These are phyloP conservation scores for Penicillium vulpinum DNA, from an alignment of 2,329 filamentous ascomycete species.

Conservation along the genomic window DNA sequence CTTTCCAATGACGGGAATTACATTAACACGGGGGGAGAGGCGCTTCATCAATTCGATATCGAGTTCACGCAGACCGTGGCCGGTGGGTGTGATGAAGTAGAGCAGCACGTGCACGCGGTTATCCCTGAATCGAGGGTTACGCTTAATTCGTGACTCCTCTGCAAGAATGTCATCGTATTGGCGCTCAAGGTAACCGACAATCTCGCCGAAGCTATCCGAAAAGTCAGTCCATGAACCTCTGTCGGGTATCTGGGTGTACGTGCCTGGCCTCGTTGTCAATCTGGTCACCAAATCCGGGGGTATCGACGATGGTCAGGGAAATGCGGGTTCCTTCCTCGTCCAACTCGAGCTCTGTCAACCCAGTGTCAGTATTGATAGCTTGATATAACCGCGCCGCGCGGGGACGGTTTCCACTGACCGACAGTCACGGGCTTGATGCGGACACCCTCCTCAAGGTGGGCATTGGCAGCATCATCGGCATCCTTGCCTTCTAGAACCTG, in stretches of 20 bases:
- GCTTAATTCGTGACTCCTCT: conserved; percentile 99
- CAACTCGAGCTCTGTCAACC: conserved; percentile 74
- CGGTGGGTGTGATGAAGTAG: conserved; percentile 99
- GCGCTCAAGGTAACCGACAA: conserved; percentile 96
- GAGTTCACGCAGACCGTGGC: conserved; percentile 95
- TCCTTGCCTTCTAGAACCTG: conserved; percentile 89
- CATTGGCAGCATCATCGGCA: conserved; percentile 81
- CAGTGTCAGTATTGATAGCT: conserved; percentile 32
- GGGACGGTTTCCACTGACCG: conserved; percentile 59
- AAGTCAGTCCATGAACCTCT: conserved; percentile 24
- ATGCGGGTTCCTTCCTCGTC: conserved; percentile 98
- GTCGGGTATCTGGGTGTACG: conserved; percentile 25
- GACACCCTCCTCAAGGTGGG: conserved; percentile 93
- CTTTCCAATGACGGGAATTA: conserved; percentile 98
- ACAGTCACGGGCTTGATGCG: conserved; percentile 99
- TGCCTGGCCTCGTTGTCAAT: conserved; percentile 99
- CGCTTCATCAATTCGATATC: conserved; percentile 99
- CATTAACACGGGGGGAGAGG: conserved; percentile 94
- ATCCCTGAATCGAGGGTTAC: conserved; percentile 99
- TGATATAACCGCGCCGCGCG: conserved; percentile 1
- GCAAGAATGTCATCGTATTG: conserved; percentile 99
- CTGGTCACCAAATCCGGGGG: conserved; percentile 96
- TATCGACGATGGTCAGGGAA: conserved; percentile 97
- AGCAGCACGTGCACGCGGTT: conserved; percentile 97
- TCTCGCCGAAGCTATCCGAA: conserved; percentile 79